Conservation (phyloP, 805 yeast species). For the Spathaspora sp. region DNA sequence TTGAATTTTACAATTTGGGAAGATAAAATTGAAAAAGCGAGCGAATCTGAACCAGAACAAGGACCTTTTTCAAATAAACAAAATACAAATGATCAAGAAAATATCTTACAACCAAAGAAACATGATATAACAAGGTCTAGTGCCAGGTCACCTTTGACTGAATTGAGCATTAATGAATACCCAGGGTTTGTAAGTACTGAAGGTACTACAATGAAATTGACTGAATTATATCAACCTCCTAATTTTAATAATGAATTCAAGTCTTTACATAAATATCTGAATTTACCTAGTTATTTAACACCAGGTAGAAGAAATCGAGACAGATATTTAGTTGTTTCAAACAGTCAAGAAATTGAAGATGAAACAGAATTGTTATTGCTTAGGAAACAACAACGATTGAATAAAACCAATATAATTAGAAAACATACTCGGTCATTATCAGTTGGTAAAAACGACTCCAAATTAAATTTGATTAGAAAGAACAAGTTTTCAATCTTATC, state of each 20-base stretch:
- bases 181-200: conserved; percentile 22
- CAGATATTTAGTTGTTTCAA: conserved; percentile 4
- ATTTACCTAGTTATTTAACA: conserved; percentile 30
- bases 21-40: conserved; percentile 6
- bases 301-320: conserved; percentile 24
- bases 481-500: conserved; percentile 25
- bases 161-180: conserved; percentile 24
- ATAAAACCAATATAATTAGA: conserved; percentile 3
- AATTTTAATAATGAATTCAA: conserved; percentile 24
- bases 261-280: conserved; percentile 27
- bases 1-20: conserved; percentile 10
- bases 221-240: conserved; percentile 27
- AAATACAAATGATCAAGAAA: conserved; percentile 38
- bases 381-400: conserved; percentile 1
- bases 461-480: conserved; percentile 29
- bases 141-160: conserved; percentile 24
- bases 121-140: conserved; percentile 7
- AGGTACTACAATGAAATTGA: conserved; percentile 13
- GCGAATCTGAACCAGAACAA: background rate
- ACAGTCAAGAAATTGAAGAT: conserved; percentile 4
- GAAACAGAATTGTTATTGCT: conserved; percentile 8
- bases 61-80: conserved; percentile 13
- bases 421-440: conserved; percentile 33
- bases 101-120: conserved; percentile 32
- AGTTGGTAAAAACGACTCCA: conserved; percentile 36